A percentile compares a stretch with the other conserved stretches of the same genome.
Evolutionary conservation across 257 asterid species (phyloP).

Genomic region (Salvia hispanica): DNA sequence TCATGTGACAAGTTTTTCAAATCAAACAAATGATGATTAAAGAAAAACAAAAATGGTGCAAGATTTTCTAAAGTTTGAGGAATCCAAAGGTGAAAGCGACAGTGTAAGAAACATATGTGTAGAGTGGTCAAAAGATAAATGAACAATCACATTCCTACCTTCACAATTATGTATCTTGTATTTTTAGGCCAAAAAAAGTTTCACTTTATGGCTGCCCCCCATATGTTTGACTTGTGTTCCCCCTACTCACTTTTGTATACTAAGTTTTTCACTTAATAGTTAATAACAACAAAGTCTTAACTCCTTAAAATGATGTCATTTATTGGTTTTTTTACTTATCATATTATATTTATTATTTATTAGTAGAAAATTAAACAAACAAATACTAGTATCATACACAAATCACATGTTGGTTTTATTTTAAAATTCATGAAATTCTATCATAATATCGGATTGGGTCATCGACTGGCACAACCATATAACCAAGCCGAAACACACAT

Average conservation of each 20-base stretch:
- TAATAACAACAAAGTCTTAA: neutral
- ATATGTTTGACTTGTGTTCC: constrained; percentile 41
- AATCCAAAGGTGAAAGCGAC: constrained; percentile 37
- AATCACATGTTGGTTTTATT: no score
- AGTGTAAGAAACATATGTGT: constrained; percentile 22
- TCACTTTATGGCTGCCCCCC: constrained; percentile 38
- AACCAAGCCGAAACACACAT: no score
- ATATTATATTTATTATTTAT: no score
- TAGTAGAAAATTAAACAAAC: no score
- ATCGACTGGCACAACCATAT: no score
- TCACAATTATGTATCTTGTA: neutral
- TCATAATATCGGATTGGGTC: no score
- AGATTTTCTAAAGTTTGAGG: constrained; percentile 27
- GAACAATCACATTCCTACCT: constrained; percentile 23
- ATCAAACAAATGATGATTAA: constrained; percentile 4
- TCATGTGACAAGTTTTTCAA: neutral
- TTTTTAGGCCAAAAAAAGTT: constrained; percentile 29
- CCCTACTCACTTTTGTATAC: neutral
- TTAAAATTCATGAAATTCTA: no score
- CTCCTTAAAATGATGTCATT: no score
- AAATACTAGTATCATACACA: no score
- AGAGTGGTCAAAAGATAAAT: constrained; percentile 34
- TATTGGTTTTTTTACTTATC: no score
- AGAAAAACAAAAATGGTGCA: neutral
- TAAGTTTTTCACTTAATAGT: neutral